Evolutionary conservation across 2,329 filamentous ascomycete species (phyloP).

Genomic region (Lasiodiplodia sp.): DNA sequence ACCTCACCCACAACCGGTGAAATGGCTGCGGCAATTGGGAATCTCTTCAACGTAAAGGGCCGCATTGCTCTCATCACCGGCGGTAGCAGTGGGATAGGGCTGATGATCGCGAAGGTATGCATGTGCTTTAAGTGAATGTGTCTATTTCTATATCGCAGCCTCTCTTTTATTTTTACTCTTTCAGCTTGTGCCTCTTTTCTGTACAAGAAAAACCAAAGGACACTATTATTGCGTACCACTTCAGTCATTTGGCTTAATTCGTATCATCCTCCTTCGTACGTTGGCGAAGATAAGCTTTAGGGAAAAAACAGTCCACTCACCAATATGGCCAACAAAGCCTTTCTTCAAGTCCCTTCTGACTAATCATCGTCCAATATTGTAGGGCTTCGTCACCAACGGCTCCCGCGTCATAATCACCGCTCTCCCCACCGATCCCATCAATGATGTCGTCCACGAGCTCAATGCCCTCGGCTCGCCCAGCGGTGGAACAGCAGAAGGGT

Average conservation of each 20-base stretch:
- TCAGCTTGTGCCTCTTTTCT: background rate
- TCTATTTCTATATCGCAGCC: background rate
- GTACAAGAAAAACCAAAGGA: no score
- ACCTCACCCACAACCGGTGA: background rate
- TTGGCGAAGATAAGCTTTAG: no score
- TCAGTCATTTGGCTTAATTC: no score
- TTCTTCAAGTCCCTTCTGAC: background rate
- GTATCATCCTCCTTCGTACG: no score
- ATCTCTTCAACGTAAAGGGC: constrained; percentile 30
- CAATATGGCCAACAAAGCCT: no score
- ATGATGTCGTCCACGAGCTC: constrained; percentile 4
- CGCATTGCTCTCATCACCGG: constrained; percentile 30
- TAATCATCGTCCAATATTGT: background rate
- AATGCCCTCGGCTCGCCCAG: constrained; percentile 1
- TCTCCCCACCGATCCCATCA: constrained; percentile 30
- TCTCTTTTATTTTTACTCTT: background rate
- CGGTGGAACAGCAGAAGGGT: constrained; percentile 20
- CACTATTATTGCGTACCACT: no score
- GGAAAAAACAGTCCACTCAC: no score
- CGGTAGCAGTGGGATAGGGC: constrained; percentile 29
- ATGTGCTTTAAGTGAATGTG: background rate
- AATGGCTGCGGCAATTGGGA: constrained; percentile 16
- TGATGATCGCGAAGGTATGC: constrained; percentile 31
- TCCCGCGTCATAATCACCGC: constrained; percentile 30
- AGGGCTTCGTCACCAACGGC: constrained; percentile 31